phyloP scores from a whole-genome alignment of 371 early-diverging fungal species.

The Mortierella sp. region DNA sequence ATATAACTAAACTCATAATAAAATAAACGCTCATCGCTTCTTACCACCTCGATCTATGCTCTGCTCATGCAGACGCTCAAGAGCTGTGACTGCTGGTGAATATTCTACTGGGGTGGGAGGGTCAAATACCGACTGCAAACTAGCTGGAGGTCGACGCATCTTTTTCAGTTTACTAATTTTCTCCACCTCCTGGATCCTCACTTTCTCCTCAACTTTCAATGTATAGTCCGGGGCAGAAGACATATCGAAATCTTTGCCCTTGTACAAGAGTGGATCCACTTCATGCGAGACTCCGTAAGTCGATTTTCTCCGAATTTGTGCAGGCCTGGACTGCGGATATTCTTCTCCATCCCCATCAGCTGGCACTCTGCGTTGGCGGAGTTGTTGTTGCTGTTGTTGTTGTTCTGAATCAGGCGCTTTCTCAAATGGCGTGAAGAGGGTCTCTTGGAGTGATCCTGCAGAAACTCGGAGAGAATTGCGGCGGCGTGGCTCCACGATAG shows the following conservation, averaged over 20 bases:
- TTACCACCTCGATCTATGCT: background rate
- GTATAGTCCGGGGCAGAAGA: background rate
- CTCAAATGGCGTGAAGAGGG: background rate
- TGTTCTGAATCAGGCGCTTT: background rate
- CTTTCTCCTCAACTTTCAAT: background rate
- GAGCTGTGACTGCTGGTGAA: too few species aligned
- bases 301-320: background rate
- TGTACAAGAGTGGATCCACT: background rate
- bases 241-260: background rate
- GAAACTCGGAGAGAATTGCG: background rate
- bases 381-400: background rate
- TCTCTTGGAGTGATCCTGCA: background rate
- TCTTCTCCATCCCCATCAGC: background rate
- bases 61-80: background rate
- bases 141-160: background rate
- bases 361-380: background rate
- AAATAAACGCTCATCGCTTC: background rate
- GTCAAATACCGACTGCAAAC: background rate
- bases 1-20: too few species aligned
- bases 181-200: background rate
- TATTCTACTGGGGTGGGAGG: background rate
- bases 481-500: background rate
- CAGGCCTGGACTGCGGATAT: background rate
- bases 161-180: background rate
- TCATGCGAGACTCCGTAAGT: conserved; percentile 1